A percentile compares a stretch with the other conserved stretches of the same genome.
phyloP scores from a whole-genome alignment of 108 stramenopile species.

The Fragilariopsis cylindrus region DNA sequence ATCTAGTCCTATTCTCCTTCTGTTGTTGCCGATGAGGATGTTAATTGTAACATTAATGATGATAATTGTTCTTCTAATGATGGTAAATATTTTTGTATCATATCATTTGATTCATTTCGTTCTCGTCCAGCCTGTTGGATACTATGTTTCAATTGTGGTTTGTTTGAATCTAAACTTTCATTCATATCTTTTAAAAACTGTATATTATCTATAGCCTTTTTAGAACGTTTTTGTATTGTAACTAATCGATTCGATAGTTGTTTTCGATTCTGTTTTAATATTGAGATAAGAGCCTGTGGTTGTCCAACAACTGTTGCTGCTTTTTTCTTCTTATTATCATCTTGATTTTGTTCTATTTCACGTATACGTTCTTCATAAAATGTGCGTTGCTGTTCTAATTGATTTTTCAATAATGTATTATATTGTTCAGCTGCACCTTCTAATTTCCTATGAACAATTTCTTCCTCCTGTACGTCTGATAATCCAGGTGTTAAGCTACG shows the following conservation, averaged over 20 bases:
- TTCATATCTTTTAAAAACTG: constrained; percentile 77
- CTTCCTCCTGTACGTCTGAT: constrained; percentile 78
- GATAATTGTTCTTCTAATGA: constrained; percentile 70
- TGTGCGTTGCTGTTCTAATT: constrained; percentile 88
- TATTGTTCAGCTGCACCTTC: constrained; percentile 89
- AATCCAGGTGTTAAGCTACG: constrained; percentile 63
- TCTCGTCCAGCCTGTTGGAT: constrained; percentile 57
- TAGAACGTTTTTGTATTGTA: constrained; percentile 49
- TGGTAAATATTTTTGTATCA: constrained; percentile 48
- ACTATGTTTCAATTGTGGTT: constrained; percentile 47
- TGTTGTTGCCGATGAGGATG: no score
- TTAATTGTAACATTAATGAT: constrained; percentile 57
- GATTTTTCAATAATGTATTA: constrained; percentile 84
- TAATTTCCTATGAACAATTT: constrained; percentile 87
- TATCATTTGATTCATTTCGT: constrained; percentile 45
- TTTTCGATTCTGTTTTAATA: constrained; percentile 76
- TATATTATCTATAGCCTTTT: constrained; percentile 60
- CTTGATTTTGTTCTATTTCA: constrained; percentile 64
- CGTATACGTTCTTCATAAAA: constrained; percentile 84
- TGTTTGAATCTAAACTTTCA: constrained; percentile 76
- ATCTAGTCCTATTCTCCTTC: no score
- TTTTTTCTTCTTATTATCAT: neutral
- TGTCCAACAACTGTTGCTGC: neutral
- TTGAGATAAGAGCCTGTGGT: constrained; percentile 54
- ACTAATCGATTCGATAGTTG: constrained; percentile 68